Base-by-base conservation (phyloP, 2,329 filamentous ascomycete species). In the Lanzia echinophila region DNA sequence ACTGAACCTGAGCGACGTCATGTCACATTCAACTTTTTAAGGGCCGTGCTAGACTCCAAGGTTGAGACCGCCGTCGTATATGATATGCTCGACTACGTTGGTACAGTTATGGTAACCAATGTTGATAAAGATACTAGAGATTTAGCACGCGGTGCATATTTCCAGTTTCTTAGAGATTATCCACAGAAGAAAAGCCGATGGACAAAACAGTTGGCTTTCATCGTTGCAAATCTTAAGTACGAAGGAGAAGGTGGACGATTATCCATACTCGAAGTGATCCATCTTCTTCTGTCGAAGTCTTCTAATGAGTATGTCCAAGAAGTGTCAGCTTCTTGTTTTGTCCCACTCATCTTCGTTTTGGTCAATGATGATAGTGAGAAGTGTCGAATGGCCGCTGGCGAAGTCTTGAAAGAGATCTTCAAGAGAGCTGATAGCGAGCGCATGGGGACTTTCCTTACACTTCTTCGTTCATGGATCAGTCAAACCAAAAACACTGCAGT, bases 141-240 rank as follows among this genome's bases (percentile, higher is more conserved):
- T 68, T 76, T 95, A 36, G 91, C 92, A 13, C 81, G 94, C 54
- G 90, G 90, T 19, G 87, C 90, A 13, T 99, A 95, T 70, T 87
- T 96, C 69, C 90, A 96, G 62, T 99, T 99, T 72, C 75, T 99
- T 53, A 83, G 91, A 60, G 90, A 96, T 51, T 99, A 96, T 66
- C 92, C 94, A 0, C 94, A 97, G 68, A 90, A 87, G 64, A 91
- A 90, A 70, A 87, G 84, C 58, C 81, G 94, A 13, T 95, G 94
- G 84, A 79, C 82, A 38, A 95, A 95, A 68, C 92, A 97, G 67
- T 79, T 96, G 48, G 83, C 79, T 53, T 99, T 97, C 67, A 77
- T 99, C 47, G 81, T 95, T 47, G 88, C 88, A 63, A 99, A 99
- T 65, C 75, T 99, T 60, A 86, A 92, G 56, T 99, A 96, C 68